Evolutionary conservation across 805 yeast species (phyloP), one percentile per base, ranked within the genome.

Genomic region (Aciculoconidium aculeatum): DNA sequence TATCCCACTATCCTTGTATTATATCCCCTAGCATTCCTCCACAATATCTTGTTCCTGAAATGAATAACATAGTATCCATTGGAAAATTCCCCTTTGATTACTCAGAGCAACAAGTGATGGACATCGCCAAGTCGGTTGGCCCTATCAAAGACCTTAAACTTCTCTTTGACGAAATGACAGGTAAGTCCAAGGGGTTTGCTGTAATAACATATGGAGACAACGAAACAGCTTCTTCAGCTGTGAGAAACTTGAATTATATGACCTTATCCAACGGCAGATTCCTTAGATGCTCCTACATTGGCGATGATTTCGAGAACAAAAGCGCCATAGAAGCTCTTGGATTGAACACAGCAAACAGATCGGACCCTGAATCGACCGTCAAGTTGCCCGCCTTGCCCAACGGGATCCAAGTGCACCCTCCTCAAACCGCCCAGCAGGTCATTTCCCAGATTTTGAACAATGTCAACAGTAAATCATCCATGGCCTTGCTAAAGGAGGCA

Each of bases 71-170:
- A 31, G 80, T 86, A 3, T 82, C 82, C 45, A 73, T 88, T 23
- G 94, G 95, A 3, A 80, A 85, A 10, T 82, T 90, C 21, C 97
- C 97, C 1, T 86, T 78, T 50, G 96, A 90, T 47, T 86, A 83
- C 48, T 83, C 96, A 0, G 97, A 90, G 51, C 94, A 86, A 44
- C 96, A 88, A 53, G 80, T 90, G n/a, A 57, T 74, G 41, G 94
- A 84, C 39, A 74, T 90, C 9, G 94, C 94, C 37, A 66, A 70
- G 34, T 77, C 94, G 2, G 92, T 85, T 2, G 97, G 96, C 1
- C 95, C 96, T 0, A 90, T 90, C 2, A 70, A 72, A 15, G 75
- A 72, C 32, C 61, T 85, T 35, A 78, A 80, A 49, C 68, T 90
- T 47, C 69, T 85, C 53, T 85, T 88, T 51, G 96, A 90, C 52